These are phyloP conservation scores for Phytopythium litorale DNA, from an alignment of 352 stramenopile species.

Conservation along the genomic window DNA sequence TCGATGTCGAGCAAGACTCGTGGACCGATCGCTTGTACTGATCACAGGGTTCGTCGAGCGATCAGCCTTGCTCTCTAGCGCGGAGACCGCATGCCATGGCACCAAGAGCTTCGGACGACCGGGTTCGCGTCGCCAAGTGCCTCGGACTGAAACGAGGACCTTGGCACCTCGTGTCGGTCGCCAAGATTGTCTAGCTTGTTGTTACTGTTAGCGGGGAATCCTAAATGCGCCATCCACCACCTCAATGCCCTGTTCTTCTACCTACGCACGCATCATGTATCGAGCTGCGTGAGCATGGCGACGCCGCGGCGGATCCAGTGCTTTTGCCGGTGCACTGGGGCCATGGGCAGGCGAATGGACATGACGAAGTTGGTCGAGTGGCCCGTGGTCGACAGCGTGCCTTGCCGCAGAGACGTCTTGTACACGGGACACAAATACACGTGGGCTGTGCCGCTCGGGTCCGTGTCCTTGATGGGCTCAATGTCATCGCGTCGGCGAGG, in stretches of 20 bases:
- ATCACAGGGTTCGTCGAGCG: too few species aligned
- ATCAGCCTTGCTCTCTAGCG: too few species aligned
- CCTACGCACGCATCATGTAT: slow-evolving; percentile 43
- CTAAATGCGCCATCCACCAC: not conserved
- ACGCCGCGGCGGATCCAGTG: slow-evolving; percentile 95
- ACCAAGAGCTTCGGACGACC: too few species aligned
- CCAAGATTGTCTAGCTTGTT: too few species aligned
- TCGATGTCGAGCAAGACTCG: too few species aligned
- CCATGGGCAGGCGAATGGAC: slow-evolving; percentile 91
- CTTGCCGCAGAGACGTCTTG: slow-evolving; percentile 90
- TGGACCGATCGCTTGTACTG: too few species aligned
- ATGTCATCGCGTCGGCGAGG: slow-evolving; percentile 82
- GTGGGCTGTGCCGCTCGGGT: slow-evolving; percentile 86
- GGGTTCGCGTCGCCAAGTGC: too few species aligned
- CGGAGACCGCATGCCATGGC: too few species aligned
- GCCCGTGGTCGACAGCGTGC: slow-evolving; percentile 91
- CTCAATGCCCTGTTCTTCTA: not conserved
- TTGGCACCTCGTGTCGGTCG: too few species aligned
- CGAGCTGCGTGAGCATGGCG: slow-evolving; percentile 92
- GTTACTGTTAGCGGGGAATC: too few species aligned
- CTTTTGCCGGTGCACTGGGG: slow-evolving; percentile 83
- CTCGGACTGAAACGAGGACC: too few species aligned
- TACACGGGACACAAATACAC: slow-evolving; percentile 92
- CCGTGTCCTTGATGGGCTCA: slow-evolving; percentile 85
- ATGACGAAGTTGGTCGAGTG: slow-evolving; percentile 97